phyloP scores from a whole-genome alignment of 371 early-diverging fungal species.

The Lichtheimia ornata region DNA sequence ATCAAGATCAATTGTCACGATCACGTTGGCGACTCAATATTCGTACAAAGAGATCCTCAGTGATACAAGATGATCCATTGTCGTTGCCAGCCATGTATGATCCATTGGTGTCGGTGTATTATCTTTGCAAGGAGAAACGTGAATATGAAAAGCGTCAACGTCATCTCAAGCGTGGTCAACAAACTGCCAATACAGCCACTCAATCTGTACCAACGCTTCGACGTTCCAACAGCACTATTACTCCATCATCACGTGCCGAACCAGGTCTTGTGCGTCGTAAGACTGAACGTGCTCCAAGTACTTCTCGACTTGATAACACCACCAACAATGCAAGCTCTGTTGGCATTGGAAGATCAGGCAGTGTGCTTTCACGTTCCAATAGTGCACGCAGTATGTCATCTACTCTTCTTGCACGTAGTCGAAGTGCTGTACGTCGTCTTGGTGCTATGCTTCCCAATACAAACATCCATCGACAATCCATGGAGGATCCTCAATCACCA shows the following conservation, averaged over 20 bases:
- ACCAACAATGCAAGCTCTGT: not conserved
- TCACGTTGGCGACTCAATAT: conserved; percentile 24
- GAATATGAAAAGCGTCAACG: conserved; percentile 33
- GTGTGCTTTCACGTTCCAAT: conserved; percentile 12
- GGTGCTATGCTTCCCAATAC: conserved; percentile 15
- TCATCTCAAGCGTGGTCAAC: conserved; percentile 18
- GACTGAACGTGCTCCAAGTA: conserved; percentile 18
- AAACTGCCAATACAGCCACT: conserved; percentile 12
- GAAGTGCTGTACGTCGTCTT: conserved; percentile 22
- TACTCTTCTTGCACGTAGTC: conserved; percentile 17
- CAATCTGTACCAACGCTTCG: conserved; percentile 17
- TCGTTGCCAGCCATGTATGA: conserved; percentile 50
- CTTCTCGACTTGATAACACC: conserved; percentile 6
- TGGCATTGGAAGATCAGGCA: conserved; percentile 9
- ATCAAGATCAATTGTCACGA: conserved; percentile 7
- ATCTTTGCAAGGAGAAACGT: conserved; percentile 76
- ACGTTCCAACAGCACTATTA: conserved; percentile 21
- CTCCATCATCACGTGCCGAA: not conserved
- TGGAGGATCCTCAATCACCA: conserved; percentile 5
- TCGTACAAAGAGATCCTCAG: conserved; percentile 5
- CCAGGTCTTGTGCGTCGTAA: conserved; percentile 19
- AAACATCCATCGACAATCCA: conserved; percentile 9
- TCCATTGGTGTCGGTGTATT: conserved; percentile 84
- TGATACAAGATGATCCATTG: conserved; percentile 32
- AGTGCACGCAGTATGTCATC: conserved; percentile 9